phyloP scores from a whole-genome alignment of 345 rosid species.

The Geranium brycei region DNA sequence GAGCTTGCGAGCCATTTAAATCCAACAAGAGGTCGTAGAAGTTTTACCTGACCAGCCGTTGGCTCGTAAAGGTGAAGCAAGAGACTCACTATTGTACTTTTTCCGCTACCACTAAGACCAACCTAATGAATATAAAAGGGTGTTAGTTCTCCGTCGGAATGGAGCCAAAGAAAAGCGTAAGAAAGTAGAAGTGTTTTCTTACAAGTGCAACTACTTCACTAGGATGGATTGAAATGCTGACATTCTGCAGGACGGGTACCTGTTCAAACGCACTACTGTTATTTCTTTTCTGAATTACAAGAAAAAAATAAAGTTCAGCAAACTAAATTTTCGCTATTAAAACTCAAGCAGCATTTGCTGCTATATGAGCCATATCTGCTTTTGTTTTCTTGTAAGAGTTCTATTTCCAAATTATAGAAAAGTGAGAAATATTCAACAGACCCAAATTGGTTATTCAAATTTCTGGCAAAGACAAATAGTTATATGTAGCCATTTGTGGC shows the following conservation, averaged over 20 bases:
- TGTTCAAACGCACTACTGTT: constrained; percentile 14
- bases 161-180: constrained; percentile 5
- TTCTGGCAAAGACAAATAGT: background rate
- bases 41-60: constrained; percentile 66
- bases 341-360: background rate
- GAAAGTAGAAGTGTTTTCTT: constrained; percentile 17
- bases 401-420: too few relatives aligned
- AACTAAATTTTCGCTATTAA: too few relatives aligned
- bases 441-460: too few relatives aligned
- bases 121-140: constrained; percentile 37
- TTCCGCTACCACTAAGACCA: constrained; percentile 98
- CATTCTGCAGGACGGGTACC: constrained; percentile 59
- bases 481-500: too few relatives aligned
- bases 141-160: constrained; percentile 5
- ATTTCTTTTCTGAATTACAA: background rate
- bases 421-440: too few relatives aligned
- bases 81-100: constrained; percentile 82
- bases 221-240: constrained; percentile 50
- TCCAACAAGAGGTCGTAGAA: background rate
- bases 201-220: constrained; percentile 89
- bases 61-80: constrained; percentile 85
- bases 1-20: background rate
- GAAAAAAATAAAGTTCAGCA: too few relatives aligned
- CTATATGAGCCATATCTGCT: too few relatives aligned
- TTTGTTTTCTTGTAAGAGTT: too few relatives aligned